Percentiles rank a stretch among this genome's conserved stretches.
Evolutionary conservation across 495 filamentous ascomycete species (phyloP).

Genomic region (Penicillium turbatum): DNA sequence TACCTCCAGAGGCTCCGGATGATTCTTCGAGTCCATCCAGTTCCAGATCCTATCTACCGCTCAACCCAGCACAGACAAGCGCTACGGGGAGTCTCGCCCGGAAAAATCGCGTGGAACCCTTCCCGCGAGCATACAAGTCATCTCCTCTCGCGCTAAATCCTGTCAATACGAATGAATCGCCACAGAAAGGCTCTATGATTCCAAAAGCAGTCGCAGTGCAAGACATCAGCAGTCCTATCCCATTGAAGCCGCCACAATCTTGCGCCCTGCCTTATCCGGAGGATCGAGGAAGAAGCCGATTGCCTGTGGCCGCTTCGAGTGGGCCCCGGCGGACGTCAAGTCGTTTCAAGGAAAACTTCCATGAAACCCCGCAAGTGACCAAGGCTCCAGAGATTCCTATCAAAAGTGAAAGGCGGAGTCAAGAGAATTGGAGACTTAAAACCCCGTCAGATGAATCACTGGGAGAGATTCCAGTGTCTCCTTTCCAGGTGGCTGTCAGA

Average conservation of each 20-base stretch:
- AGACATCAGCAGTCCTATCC: neutral
- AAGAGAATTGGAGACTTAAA: neutral
- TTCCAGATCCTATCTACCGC: neutral
- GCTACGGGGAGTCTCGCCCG: slow-evolving; percentile 1
- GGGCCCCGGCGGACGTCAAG: neutral
- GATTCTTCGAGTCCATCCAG: neutral
- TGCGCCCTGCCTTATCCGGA: neutral
- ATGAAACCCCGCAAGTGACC: neutral
- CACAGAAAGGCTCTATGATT: neutral
- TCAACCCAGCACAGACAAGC: neutral
- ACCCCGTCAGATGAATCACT: neutral
- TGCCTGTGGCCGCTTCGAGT: neutral
- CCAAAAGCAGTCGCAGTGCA: neutral
- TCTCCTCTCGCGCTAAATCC: slow-evolving; percentile 33
- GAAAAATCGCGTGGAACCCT: slow-evolving; percentile 9
- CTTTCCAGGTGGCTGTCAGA: slow-evolving; percentile 1
- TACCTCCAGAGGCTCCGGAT: neutral
- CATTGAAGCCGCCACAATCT: neutral
- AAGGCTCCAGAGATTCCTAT: slow-evolving; percentile 3
- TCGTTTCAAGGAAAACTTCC: slow-evolving; percentile 8
- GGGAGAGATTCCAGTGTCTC: neutral
- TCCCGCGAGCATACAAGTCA: slow-evolving; percentile 27
- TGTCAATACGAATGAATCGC: slow-evolving; percentile 7
- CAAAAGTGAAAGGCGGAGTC: slow-evolving; percentile 5
- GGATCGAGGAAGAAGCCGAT: slow-evolving; percentile 7